Conservation (phyloP, 2,329 filamentous ascomycete species). For the Hyphodiscus sp. region DNA sequence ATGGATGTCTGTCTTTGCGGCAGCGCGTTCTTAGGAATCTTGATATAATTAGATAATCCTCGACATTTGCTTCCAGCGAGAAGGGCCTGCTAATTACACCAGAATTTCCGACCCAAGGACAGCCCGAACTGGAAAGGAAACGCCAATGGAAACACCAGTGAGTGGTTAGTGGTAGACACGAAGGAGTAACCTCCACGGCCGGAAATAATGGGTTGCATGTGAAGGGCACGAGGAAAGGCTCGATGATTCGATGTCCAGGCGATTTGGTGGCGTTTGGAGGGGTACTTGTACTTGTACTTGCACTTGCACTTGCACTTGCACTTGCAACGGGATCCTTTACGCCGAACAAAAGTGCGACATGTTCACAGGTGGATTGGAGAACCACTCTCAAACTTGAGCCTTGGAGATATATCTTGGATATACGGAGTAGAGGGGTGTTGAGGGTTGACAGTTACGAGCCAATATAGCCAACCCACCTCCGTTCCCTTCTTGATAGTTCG, state of each 20-base stretch:
- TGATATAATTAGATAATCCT: neutral
- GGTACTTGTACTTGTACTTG: too few species aligned
- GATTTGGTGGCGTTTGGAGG: neutral
- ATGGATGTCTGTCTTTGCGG: neutral
- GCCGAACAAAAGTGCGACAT: neutral
- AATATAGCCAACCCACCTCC: neutral
- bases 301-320: too few species aligned
- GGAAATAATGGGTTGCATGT: neutral
- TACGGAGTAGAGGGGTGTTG: too few species aligned
- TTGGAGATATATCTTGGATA: too few species aligned
- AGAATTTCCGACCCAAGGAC: neutral
- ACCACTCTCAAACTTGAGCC: neutral
- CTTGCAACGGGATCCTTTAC: neutral
- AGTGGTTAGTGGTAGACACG: neutral
- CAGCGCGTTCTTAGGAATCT: neutral
- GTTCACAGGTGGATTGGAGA: neutral
- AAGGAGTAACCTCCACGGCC: neutral
- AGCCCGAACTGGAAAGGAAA: neutral
- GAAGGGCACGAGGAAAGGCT: neutral
- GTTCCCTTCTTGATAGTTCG: neutral
- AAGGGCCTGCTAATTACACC: too few species aligned
- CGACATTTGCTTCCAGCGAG: too few species aligned
- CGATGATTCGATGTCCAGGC: neutral
- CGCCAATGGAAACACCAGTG: neutral
- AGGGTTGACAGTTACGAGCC: neutral